Evolutionary conservation across 768 basidiomycete genomes (phyloP), one percentile per base, ranked within the genome.

Genomic region (Russula vinacea): DNA sequence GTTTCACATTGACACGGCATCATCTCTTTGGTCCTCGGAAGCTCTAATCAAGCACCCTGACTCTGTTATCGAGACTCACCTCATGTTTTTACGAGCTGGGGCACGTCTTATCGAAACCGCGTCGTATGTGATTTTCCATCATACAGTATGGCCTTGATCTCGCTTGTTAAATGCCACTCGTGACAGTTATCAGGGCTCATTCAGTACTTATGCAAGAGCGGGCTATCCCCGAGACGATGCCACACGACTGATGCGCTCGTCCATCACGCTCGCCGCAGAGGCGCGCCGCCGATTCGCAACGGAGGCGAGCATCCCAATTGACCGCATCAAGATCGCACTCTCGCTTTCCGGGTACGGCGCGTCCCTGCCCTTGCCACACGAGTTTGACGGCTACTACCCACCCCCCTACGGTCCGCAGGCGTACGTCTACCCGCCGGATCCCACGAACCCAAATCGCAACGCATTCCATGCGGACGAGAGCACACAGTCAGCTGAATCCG

Each of bases 311-410:
- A 29, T 50, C 26, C 29, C 54, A 22, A 65, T 56, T 55, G 42
- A 47, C 50, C 73, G 74, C 54, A 71, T 81, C 67, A 78, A 75
- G 32, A 79, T 92, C 40, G 87, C 83, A 3, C 78, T 94, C 5
- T 90, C 88, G 6, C 74, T 92, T 33, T 90, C 91, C 19, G 85
- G 89, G 0, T 91, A 83, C 69, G 90, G 90, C 42, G 86, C 88
- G 1, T 85, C 81, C 5, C 76, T 90, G 17, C 71, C 73, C 8
- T 84, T 85, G 0, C 80, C 87, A 58, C 85, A 89, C 63, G 91
- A 93, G 71, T 92, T 87, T 70, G 79, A 81, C 63, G 91, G 89
- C 8, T 76, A 82, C 66, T 92, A 91, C 70, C 90, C 90, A 2
- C 85, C 87, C 0, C 88, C 89, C 0, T 90, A 81, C 69, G 89